Evolutionary conservation across 2,329 filamentous ascomycete genomes (phyloP).

Genomic region (Aspergillus fischeri): DNA sequence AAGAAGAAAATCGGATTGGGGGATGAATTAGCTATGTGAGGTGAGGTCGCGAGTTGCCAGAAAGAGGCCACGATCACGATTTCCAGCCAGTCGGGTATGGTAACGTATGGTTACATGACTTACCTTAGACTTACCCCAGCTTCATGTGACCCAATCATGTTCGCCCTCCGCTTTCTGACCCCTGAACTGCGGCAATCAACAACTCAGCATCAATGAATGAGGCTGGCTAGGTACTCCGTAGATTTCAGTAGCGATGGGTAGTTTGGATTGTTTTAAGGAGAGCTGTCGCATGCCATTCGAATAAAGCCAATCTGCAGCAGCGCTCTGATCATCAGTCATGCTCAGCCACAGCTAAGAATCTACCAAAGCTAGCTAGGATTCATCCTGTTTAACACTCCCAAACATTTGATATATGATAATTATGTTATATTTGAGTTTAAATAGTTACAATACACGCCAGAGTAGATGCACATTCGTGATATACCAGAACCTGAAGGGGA

Average conservation of each 20-base stretch:
- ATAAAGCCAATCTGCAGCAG: not conserved
- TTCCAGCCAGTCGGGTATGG: not conserved
- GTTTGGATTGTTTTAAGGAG: not conserved
- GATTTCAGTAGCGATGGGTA: not conserved
- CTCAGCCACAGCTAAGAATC: not conserved
- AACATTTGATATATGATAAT: not conserved
- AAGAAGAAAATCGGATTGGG: conserved; percentile 8
- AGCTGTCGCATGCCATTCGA: not conserved
- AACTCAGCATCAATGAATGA: not conserved
- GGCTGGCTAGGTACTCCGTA: not conserved
- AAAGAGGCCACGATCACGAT: conserved; percentile 27
- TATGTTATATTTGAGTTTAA: not conserved
- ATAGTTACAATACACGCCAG: conserved; percentile 17
- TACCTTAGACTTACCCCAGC: not conserved
- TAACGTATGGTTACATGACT: conserved; percentile 3
- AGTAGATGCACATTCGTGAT: conserved; percentile 20
- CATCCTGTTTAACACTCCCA: not conserved
- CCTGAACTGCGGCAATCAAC: not conserved
- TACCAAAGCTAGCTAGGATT: not conserved
- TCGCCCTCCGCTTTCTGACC: not conserved
- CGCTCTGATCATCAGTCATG: not conserved
- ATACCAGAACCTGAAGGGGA: conserved; percentile 7
- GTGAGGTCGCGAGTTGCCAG: conserved; percentile 18
- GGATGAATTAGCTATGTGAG: conserved; percentile 8
- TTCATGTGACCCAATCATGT: not conserved